Evolutionary conservation across 352 stramenopile species (phyloP).

Genomic region (Phytophthora pseudosyringae): DNA sequence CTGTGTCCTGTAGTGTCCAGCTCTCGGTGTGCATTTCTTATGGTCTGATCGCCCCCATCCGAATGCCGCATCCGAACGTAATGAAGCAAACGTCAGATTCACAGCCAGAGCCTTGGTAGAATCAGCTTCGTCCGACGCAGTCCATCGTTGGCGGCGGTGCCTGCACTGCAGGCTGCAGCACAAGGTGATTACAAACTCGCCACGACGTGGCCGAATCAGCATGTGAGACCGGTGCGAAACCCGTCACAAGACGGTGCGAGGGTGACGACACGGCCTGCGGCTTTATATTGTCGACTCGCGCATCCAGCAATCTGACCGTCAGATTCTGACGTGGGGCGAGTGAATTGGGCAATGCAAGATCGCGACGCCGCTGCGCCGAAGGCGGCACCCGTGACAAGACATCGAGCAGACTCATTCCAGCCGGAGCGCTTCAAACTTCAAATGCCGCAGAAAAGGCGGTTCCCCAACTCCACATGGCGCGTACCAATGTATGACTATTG

Average conservation of each 20-base stretch:
- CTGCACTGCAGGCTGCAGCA: not conserved
- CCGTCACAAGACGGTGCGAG: conserved; percentile 2
- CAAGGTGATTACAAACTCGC: conserved; percentile 2
- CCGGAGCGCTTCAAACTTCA: conserved; percentile 14
- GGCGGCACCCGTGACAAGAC: conserved; percentile 3
- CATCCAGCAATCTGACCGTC: not conserved
- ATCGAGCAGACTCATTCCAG: conserved; percentile 8
- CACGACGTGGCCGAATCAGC: conserved; percentile 5
- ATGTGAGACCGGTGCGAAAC: conserved; percentile 1
- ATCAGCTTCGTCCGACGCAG: conserved; percentile 3
- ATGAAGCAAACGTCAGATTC: not conserved
- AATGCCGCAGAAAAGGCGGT: not conserved
- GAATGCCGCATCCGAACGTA: conserved; percentile 3
- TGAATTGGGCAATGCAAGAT: conserved; percentile 20
- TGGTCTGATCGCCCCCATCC: conserved; percentile 5
- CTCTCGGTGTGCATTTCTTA: not conserved
- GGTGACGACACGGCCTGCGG: conserved; percentile 8
- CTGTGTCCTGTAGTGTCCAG: not conserved
- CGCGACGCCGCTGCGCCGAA: not conserved
- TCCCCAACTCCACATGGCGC: conserved; percentile 2
- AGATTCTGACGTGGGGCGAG: conserved; percentile 14
- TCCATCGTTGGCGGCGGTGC: not conserved
- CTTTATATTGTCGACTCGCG: conserved; percentile 16
- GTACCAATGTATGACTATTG: conserved; percentile 9
- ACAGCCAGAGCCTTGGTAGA: not conserved